phyloP scores from a whole-genome alignment of 2,329 filamentous ascomycete genomes.

The Annulohypoxylon truncatum region DNA sequence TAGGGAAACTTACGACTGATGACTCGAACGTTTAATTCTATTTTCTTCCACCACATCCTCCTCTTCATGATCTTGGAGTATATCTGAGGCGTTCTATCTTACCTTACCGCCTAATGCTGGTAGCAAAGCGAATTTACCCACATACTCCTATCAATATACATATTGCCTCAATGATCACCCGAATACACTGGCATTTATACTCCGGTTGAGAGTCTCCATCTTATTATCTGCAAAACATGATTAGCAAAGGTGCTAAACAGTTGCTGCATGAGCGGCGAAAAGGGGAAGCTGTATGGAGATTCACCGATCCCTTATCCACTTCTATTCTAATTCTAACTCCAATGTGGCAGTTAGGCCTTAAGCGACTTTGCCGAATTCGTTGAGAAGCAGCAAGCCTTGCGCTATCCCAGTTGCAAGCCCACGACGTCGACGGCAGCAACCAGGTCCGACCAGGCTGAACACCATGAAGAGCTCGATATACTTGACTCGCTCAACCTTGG shows the following conservation, averaged over 20 bases:
- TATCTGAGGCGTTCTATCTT: not conserved
- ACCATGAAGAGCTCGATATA: constrained; percentile 92
- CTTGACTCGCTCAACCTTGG: constrained; percentile 81
- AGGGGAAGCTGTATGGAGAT: constrained; percentile 78
- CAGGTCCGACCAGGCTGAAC: constrained; percentile 75
- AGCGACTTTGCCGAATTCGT: constrained; percentile 99
- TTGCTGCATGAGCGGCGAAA: constrained; percentile 81
- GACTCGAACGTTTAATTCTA: constrained; percentile 24
- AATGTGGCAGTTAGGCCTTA: constrained; percentile 67
- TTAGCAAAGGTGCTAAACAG: constrained; percentile 67
- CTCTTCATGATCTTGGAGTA: not conserved
- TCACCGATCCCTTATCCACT: constrained; percentile 8
- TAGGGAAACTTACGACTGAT: constrained; percentile 13
- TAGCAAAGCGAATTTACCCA: not conserved
- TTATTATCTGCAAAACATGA: constrained; percentile 57
- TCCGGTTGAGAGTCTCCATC: constrained; percentile 16
- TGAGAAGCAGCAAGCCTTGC: constrained; percentile 87
- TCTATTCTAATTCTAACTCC: not conserved
- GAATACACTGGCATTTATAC: constrained; percentile 42
- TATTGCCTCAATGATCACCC: constrained; percentile 43
- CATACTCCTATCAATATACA: not conserved
- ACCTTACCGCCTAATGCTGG: not conserved
- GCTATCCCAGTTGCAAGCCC: constrained; percentile 63
- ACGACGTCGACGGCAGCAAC: constrained; percentile 44
- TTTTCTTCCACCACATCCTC: not conserved